phyloP scores from a whole-genome alignment of 192 early-diverging fungal species.

The Entomortierella lignicola region DNA sequence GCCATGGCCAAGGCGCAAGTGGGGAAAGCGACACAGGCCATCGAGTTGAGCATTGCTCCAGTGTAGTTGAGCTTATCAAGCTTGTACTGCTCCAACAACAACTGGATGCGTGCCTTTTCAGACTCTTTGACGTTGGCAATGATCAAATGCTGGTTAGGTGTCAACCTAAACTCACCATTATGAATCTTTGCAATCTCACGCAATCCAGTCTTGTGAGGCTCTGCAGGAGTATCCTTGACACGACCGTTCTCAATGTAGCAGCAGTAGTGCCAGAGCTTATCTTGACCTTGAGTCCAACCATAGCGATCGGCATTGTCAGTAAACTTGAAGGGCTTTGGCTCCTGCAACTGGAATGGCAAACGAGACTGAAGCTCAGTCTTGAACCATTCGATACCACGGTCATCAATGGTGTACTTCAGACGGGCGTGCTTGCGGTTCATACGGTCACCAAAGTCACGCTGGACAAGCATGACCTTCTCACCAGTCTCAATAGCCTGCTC shows the following conservation, averaged over 20 bases:
- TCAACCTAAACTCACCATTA: conserved; percentile 84
- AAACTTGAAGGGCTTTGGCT: conserved; percentile 81
- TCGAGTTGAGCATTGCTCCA: conserved; percentile 86
- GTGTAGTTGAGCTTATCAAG: conserved; percentile 86
- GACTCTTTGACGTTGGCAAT: conserved; percentile 79
- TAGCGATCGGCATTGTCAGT: conserved; percentile 92
- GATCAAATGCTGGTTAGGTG: conserved; percentile 94
- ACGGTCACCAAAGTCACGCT: conserved; percentile 96
- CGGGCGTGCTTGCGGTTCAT: conserved; percentile 98
- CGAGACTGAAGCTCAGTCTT: conserved; percentile 84
- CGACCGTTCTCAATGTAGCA: conserved; percentile 95
- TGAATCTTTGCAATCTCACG: conserved; percentile 81
- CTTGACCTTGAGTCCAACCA: conserved; percentile 85
- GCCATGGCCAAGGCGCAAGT: conserved; percentile 97
- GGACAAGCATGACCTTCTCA: conserved; percentile 92
- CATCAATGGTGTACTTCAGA: conserved; percentile 98
- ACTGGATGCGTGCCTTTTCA: conserved; percentile 77
- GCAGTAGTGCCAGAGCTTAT: conserved; percentile 83
- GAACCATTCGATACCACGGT: conserved; percentile 94
- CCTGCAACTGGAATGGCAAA: conserved; percentile 78
- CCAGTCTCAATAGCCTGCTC: conserved; percentile 84
- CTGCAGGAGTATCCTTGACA: conserved; percentile 83
- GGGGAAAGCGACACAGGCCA: conserved; percentile 97
- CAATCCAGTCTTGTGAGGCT: conserved; percentile 80
- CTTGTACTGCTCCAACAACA: conserved; percentile 78